Base-by-base conservation (phyloP, 2,329 filamentous ascomycete genomes). In the Fusarium sp. region DNA sequence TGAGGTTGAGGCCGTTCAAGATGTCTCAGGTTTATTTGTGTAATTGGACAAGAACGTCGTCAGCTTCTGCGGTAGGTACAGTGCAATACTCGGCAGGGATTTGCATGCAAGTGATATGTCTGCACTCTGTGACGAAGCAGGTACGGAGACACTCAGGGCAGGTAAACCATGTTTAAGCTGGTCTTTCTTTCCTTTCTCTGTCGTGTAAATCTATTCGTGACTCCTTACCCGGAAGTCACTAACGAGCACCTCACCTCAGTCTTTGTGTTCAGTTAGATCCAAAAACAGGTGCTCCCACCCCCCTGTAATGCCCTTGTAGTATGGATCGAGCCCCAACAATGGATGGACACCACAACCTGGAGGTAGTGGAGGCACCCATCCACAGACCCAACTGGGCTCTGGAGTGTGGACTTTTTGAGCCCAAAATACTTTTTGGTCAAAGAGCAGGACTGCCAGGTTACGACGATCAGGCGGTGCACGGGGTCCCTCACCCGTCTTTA, bases 391-490 rank as follows among this genome's bases (percentile, higher is more conserved):
- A 30, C 30, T 51, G 13, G 23, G 23, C 48, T 51, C 41, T 40
- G 32, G 30, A 51, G 21, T 47, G 59, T 63, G 48, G 47, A 18
- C 21, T 42, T 37, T 41, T 37, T 21, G 50, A 28, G 63, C 43
- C 42, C 23, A 63, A 65, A 65, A 65, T 47, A 47, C 55, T 9
- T 49, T 49, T 42, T 40, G 18, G n/a, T 66, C 63, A 60, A 66
- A 45, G 63, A 53, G 16, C 25, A 47, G 41, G 20, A 30, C 32
- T 40, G 25, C 27, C 37, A 53, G 56, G 42, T 50, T 43, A 42
- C 21, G 54, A 59, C 63, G 67, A 70, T 70, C 67, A 68, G 58
- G 46, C 55, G 54, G 68, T 62, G 66, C 55, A 68, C 58, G 50
- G 62, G 66, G 62, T 50, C 62, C 54, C 32, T 66, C 32, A 55